A percentile compares a stretch with the other conserved stretches of the same genome.
phyloP scores from a whole-genome alignment of 495 filamentous ascomycete genomes.

The Chaetomium tenue region DNA sequence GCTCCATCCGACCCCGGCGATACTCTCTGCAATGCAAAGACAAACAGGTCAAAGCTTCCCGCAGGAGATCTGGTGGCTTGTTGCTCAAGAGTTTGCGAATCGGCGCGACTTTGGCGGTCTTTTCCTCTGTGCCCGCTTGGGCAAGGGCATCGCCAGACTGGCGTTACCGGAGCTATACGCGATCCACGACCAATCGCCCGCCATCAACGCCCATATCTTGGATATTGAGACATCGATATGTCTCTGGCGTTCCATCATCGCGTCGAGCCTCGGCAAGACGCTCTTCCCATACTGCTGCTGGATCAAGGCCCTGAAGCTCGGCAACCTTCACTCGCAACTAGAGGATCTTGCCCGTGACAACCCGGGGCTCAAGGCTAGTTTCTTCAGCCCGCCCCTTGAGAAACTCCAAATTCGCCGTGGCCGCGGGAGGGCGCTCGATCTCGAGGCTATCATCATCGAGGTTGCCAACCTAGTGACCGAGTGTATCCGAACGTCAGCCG shows the following conservation, averaged over 20 bases:
- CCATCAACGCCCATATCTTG: conserved; percentile 20
- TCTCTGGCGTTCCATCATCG: conserved; percentile 67
- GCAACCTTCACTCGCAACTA: conserved; percentile 59
- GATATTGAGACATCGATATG: conserved; percentile 52
- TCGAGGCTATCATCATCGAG: conserved; percentile 26
- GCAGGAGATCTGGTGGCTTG: conserved; percentile 59
- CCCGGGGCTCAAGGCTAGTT: conserved; percentile 30
- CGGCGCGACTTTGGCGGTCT: conserved; percentile 56
- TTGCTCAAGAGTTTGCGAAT: conserved; percentile 55
- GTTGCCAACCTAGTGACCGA: conserved; percentile 37
- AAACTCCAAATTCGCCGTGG: conserved; percentile 31
- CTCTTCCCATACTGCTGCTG: conserved; percentile 68
- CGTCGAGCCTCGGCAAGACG: conserved; percentile 63
- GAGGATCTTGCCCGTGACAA: conserved; percentile 47
- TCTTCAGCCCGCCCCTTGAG: conserved; percentile 52
- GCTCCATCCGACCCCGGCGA: background rate
- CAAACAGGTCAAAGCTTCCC: conserved; percentile 39
- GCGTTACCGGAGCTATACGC: conserved; percentile 63
- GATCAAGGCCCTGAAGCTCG: conserved; percentile 60
- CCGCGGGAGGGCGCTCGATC: conserved; percentile 16
- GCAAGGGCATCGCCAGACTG: conserved; percentile 52
- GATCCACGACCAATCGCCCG: conserved; percentile 37
- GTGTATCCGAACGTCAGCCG: conserved; percentile 38
- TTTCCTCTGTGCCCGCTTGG: conserved; percentile 53
- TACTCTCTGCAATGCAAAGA: background rate